Conservation (phyloP, 192 early-diverging fungal genomes). For the Chytriomyces sp. region DNA sequence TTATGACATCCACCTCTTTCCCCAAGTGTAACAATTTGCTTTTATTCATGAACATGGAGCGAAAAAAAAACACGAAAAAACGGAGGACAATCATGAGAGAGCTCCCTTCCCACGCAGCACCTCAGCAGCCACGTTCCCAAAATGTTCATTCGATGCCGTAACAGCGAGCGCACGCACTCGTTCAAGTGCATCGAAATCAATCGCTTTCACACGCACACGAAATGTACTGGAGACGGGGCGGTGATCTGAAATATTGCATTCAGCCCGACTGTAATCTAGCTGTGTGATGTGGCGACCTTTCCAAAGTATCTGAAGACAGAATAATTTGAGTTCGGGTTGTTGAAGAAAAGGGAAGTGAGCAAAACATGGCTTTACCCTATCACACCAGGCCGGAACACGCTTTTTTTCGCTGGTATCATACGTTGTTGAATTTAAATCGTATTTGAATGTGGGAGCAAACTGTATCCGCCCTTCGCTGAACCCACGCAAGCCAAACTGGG, state of each 20-base stretch:
- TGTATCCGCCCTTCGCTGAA: slow-evolving; percentile 78
- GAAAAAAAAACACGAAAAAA: too few relatives aligned
- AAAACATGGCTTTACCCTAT: slow-evolving; percentile 66
- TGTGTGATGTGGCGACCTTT: background rate
- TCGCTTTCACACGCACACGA: slow-evolving; percentile 19
- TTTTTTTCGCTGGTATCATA: slow-evolving; percentile 96
- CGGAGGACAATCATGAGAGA: background rate
- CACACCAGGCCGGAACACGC: slow-evolving; percentile 94
- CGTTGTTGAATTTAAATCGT: slow-evolving; percentile 71
- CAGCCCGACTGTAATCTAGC: background rate
- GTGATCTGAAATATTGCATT: slow-evolving; percentile 29
- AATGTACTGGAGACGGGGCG: slow-evolving; percentile 13
- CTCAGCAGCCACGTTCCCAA: background rate
- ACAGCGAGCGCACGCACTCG: background rate
- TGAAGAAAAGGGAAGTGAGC: background rate
- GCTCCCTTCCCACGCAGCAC: background rate
- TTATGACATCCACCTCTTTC: too few relatives aligned
- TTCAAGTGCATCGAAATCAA: background rate
- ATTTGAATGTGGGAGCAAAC: slow-evolving; percentile 98
- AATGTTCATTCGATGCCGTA: background rate
- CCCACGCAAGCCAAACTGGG: slow-evolving; percentile 74
- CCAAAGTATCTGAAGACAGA: background rate
- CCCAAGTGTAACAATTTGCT: too few relatives aligned
- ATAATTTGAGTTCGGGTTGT: too few relatives aligned
- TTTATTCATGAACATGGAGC: too few relatives aligned